Evolutionary conservation across 306 rosid genomes (phyloP).

Genomic region (Ziziphus jujuba): DNA sequence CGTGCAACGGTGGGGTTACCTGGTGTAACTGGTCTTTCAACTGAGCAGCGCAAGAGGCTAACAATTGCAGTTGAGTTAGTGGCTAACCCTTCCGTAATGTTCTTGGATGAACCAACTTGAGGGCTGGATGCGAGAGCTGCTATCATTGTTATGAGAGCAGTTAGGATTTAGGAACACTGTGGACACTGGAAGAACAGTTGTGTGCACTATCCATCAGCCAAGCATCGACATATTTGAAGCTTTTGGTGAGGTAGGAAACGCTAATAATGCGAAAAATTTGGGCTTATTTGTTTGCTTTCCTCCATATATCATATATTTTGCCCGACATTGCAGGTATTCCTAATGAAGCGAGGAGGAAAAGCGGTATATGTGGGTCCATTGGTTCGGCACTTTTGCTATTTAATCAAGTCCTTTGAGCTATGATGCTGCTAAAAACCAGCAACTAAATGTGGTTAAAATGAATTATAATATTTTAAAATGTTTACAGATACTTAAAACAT

Average conservation of each 20-base stretch:
- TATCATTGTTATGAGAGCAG: constrained; percentile 93
- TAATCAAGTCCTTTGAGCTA: constrained; percentile 20
- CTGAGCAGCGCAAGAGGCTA: constrained; percentile 84
- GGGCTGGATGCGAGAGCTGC: constrained; percentile 94
- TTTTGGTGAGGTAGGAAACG: constrained; percentile 28
- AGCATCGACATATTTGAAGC: constrained; percentile 78
- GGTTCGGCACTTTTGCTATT: constrained; percentile 6
- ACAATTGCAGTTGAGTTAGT: constrained; percentile 88
- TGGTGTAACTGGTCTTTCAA: constrained; percentile 81
- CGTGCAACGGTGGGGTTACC: constrained; percentile 83
- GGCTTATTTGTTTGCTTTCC: neutral
- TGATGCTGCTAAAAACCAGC: neutral
- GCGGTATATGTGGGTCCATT: constrained; percentile 17
- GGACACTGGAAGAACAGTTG: constrained; percentile 87
- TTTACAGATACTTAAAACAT: constrained; percentile 22
- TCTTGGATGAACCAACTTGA: constrained; percentile 95
- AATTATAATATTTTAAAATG: constrained; percentile 3
- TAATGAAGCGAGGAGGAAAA: constrained; percentile 12
- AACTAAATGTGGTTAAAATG: constrained; percentile 1
- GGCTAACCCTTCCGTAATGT: constrained; percentile 90
- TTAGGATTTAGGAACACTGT: constrained; percentile 83
- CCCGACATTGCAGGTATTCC: neutral
- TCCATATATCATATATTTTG: neutral
- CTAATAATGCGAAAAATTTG: neutral
- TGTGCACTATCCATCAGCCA: constrained; percentile 94